These are phyloP conservation scores for Mallotus repandus DNA, from an alignment of 441 rosid species.

Conservation along the genomic window DNA sequence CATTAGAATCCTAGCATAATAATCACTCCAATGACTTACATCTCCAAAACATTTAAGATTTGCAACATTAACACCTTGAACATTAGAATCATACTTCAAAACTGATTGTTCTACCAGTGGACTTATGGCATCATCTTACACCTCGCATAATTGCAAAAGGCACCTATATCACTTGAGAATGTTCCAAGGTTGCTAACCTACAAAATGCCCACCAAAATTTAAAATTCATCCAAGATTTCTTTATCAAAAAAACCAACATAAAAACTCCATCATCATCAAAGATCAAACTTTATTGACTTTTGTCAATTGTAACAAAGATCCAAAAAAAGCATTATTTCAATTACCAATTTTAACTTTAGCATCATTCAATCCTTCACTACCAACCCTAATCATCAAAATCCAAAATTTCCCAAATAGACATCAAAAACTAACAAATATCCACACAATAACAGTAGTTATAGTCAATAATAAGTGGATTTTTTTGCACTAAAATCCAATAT, in stretches of 20 bases:
- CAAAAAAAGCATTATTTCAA: not conserved
- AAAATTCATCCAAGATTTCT: not conserved
- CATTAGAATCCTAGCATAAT: not conserved
- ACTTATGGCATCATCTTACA: conserved; percentile 90
- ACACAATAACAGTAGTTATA: not conserved
- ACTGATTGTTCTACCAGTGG: conserved; percentile 47
- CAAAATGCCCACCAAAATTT: conserved; percentile 16
- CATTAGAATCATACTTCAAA: conserved; percentile 46
- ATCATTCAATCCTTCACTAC: not conserved
- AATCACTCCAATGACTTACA: conserved; percentile 35
- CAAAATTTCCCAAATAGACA: not conserved
- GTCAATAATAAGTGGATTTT: not conserved
- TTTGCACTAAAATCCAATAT: not conserved
- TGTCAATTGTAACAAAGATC: not conserved
- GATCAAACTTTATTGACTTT: not conserved
- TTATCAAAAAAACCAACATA: not conserved
- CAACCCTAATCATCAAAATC: not conserved
- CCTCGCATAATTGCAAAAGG: conserved; percentile 72
- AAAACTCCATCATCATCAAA: not conserved
- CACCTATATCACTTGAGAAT: conserved; percentile 77
- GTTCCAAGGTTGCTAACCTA: conserved; percentile 74
- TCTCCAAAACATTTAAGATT: conserved; percentile 33
- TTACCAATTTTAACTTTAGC: not conserved
- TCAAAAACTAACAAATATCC: not conserved
- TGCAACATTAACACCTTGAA: conserved; percentile 35